Evolutionary conservation across 768 basidiomycete species (phyloP), one percentile per base, ranked within the genome.

Genomic region (Suillus subaureus): DNA sequence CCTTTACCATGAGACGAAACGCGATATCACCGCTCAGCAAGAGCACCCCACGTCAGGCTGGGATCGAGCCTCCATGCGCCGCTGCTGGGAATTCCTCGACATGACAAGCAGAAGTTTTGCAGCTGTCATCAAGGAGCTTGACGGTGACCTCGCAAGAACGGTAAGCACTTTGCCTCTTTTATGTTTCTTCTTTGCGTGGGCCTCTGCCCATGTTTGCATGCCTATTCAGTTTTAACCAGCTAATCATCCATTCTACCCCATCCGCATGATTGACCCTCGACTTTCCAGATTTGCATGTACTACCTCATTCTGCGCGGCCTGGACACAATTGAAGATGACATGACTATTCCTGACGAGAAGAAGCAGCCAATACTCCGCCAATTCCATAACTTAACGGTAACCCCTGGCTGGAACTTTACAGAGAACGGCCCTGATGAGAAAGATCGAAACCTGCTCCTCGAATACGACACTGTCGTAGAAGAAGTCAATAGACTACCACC

Each of bases 301-400:
- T 99, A 99, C 78, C 87, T 99, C 51, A 92, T 96, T 6, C 84
- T 99, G 7, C 88, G 97, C 26, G 97, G 89, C 6, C 82, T 98
- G n/a, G 97, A 99, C 77, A 99, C 97, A 5, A 87, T 99, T 68
- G 97, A 99, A 77, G 97, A 99, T 77, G 97, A 99, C 80, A 98
- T 98, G 96, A 93, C 95, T 0, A 87, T 99, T 64, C 84, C 93
- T 0, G 93, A 95, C 77, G 80, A 87, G 21, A 77, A 90, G 70
- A 99, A 99, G 75, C 93, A 95, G 62, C 90, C 93, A 3, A 72
- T 98, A 35, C 83, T 99, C 40, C 88, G 93, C 12, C 79, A 87
- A 1, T 96, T 98, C 79, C 90, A 96, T 79, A 77, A 87, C 71
- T 87, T 90, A 70, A 90, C 92, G 6, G 80, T 91, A 28, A 87